Percentiles rank a stretch among this genome's conserved stretches.
Conservation (phyloP, 1,139 yeast genomes). For the Yamadazyma buinensis region DNA sequence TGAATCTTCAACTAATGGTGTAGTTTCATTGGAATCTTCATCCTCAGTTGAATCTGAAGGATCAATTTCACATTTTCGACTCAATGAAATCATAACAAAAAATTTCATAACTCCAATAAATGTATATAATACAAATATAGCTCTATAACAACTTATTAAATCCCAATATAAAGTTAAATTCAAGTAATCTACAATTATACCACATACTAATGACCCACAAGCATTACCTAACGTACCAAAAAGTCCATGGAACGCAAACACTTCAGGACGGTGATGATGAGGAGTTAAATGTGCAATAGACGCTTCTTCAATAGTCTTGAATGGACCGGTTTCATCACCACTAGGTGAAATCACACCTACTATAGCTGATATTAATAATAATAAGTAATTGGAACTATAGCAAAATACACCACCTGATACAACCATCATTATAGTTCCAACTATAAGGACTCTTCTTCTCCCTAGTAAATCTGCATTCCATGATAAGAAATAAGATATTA, state of each 20-base stretch:
- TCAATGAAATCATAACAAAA: conserved; percentile 48
- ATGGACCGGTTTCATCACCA: conserved; percentile 93
- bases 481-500: conserved; percentile 66
- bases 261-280: conserved; percentile 60
- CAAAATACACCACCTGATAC: conserved; percentile 67
- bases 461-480: conserved; percentile 81
- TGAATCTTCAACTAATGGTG: not conserved
- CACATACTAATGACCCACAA: conserved; percentile 65
- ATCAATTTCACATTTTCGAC: conserved; percentile 49
- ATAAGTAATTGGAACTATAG: conserved; percentile 38
- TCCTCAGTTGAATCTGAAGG: conserved; percentile 5
- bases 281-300: conserved; percentile 79
- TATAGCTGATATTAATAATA: conserved; percentile 58
- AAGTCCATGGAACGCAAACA: conserved; percentile 69
- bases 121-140: conserved; percentile 57
- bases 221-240: conserved; percentile 76
- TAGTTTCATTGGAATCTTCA: conserved; percentile 8
- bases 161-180: conserved; percentile 28
- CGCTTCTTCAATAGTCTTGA: conserved; percentile 85
- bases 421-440: conserved; percentile 71
- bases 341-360: conserved; percentile 76
- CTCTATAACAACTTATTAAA: conserved; percentile 47
- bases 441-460: conserved; percentile 58
- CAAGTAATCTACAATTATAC: conserved; percentile 50
- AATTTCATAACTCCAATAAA: conserved; percentile 54